These are phyloP conservation scores for Populus hybrid DNA, from an alignment of 441 rosid genomes.

Conservation along the genomic window DNA sequence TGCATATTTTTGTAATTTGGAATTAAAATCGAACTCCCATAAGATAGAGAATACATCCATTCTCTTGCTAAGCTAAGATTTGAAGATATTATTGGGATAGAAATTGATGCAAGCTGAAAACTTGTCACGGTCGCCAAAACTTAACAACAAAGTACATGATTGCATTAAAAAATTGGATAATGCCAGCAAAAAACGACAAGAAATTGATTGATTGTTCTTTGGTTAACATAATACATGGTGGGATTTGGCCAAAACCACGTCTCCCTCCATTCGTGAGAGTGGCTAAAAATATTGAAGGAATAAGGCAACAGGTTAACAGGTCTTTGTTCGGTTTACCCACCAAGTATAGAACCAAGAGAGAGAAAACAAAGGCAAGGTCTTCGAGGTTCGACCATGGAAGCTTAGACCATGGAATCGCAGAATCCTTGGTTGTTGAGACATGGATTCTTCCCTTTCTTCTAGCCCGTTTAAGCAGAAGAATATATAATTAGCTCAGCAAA, in stretches of 20 bases:
- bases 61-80: neutral
- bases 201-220: too few relatives aligned
- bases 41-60: neutral
- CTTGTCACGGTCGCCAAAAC: too few relatives aligned
- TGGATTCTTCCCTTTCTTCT: neutral
- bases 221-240: too few relatives aligned
- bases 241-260: neutral
- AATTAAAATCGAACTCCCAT: too few relatives aligned
- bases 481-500: neutral
- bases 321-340: neutral
- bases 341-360: neutral
- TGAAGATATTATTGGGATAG: neutral
- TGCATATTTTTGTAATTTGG: too few relatives aligned
- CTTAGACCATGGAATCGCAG: neutral
- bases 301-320: neutral
- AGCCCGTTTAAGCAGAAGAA: neutral
- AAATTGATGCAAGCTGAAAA: neutral
- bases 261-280: neutral
- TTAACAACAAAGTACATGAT: too few relatives aligned
- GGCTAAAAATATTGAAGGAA: neutral
- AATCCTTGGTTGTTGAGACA: neutral
- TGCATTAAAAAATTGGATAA: neutral
- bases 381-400: neutral
- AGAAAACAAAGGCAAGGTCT: neutral
- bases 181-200: neutral